Evolutionary conservation across 305 asterid species (phyloP).

Genomic region (Fraxinus albicans): DNA sequence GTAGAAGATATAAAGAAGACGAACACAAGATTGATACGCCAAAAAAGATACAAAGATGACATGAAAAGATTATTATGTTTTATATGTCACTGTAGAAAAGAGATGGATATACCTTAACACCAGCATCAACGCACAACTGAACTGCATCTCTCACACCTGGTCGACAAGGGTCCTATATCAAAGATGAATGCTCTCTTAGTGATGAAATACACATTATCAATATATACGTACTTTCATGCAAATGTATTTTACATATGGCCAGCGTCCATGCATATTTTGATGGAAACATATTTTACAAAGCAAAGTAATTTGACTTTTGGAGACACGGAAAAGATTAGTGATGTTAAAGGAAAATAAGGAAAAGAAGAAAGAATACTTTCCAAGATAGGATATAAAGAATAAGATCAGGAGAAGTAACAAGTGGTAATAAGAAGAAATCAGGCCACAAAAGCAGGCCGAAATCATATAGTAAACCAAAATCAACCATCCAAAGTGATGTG

Average conservation of each 20-base stretch:
- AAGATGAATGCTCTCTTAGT: constrained; percentile 19
- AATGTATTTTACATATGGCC: not conserved
- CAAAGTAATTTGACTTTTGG: not conserved
- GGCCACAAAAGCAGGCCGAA: constrained; percentile 2
- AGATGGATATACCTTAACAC: constrained; percentile 67
- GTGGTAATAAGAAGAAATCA: not conserved
- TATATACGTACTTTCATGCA: not conserved
- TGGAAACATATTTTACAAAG: not conserved
- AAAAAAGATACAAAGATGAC: not conserved
- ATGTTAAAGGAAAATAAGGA: not conserved
- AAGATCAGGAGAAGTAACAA: not conserved
- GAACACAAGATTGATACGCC: not conserved
- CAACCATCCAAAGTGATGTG: not conserved
- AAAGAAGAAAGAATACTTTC: constrained; percentile 1
- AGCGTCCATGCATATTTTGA: not conserved
- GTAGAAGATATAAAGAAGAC: not conserved
- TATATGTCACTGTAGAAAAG: not conserved
- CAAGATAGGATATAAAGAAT: not conserved
- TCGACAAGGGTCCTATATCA: constrained; percentile 90
- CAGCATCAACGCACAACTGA: constrained; percentile 73
- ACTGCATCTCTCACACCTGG: constrained; percentile 83
- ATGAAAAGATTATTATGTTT: not conserved
- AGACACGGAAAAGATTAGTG: not conserved
- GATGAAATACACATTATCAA: not conserved
- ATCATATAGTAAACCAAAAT: not conserved